phyloP scores from a whole-genome alignment of 1,284 basidiomycete species.

The Tylopilus sp. region DNA sequence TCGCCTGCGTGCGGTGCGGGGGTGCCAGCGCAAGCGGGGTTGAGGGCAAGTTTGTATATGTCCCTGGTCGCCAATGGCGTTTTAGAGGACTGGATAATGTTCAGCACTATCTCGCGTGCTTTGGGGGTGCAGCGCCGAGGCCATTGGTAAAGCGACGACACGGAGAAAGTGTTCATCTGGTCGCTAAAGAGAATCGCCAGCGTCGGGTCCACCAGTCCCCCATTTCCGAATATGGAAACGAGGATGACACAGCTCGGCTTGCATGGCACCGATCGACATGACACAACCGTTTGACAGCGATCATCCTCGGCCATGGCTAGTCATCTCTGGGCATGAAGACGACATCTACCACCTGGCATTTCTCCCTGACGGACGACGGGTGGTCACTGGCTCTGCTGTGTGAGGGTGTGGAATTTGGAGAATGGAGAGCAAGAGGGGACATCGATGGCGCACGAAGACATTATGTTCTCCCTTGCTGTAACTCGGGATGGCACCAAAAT shows the following conservation, averaged over 20 bases:
- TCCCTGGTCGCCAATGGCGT: conserved; percentile 29
- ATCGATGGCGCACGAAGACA: background rate
- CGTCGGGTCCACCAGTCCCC: too few species aligned
- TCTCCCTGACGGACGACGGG: too few species aligned
- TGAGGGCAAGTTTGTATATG: conserved; percentile 25
- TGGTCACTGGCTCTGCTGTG: too few species aligned
- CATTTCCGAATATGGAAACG: background rate
- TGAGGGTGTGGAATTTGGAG: background rate
- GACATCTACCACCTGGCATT: background rate
- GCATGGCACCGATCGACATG: too few species aligned
- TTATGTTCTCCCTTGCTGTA: background rate
- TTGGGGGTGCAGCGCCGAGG: conserved; percentile 27
- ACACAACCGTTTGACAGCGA: too few species aligned
- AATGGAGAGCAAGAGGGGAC: too few species aligned
- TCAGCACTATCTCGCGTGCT: conserved; percentile 24
- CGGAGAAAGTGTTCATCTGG: conserved; percentile 17
- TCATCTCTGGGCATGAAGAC: too few species aligned
- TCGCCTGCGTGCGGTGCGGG: conserved; percentile 42
- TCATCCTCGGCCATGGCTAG: too few species aligned
- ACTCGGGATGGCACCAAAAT: background rate
- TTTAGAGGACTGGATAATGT: conserved; percentile 22
- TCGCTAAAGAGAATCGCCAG: background rate
- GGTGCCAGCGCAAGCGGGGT: conserved; percentile 2
- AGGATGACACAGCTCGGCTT: too few species aligned
- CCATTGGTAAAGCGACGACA: conserved; percentile 24